Evolutionary conservation across 2,329 filamentous ascomycete species (phyloP), one percentile per base, ranked within the genome.

Genomic region (Berkeleyomyces basicola): DNA sequence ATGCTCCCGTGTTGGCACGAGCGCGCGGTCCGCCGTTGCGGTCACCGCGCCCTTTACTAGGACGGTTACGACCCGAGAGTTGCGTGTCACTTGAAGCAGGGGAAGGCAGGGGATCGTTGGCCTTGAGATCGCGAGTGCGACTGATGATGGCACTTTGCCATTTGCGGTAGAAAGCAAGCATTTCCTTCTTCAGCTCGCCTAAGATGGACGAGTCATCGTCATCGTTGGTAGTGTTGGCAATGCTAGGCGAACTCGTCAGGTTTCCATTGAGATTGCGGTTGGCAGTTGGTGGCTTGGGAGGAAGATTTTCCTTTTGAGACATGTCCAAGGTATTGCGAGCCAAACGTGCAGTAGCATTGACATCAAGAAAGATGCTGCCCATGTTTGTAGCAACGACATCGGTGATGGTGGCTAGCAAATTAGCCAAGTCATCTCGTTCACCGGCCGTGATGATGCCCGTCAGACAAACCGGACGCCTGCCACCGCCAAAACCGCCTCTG

Each of bases 101-200:
- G 7, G 57, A 37, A 14, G 44, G 58, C 3, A 51, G 16, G 23
- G 60, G 44, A 55, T 65, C 60, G 42, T 33, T 55, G 23, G 49
- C 59, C 39, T 65, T 61, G 9, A 90, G 79, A 43, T 93, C 86
- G 16, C 83, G 82, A 33, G 95, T 76, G 11, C 90, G 82, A 63
- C 82, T 79, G 47, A 88, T 75, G 7, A 96, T 81, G 10, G 78
- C 77, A 4, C 82, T 78, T 68, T 88, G 82, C 92, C 92, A 97
- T 66, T 89, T 86, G 64, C 87, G 83, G 70, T 92, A 95, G 70
- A 86, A 84, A 5, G 78, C 74, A 4, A 95, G 71, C 1, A 84
- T 80, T 61, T 86, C 84, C 66, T 81, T 83, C 74, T 84, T 90
- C 68, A 90, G 73, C 68, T 88, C 85, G 63, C 79, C 74, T 65